Percentiles rank a stretch among this genome's conserved stretches.
These are phyloP conservation scores for Lizonia empirigonia DNA, from an alignment of 2,329 filamentous ascomycete genomes.

Conservation along the genomic window DNA sequence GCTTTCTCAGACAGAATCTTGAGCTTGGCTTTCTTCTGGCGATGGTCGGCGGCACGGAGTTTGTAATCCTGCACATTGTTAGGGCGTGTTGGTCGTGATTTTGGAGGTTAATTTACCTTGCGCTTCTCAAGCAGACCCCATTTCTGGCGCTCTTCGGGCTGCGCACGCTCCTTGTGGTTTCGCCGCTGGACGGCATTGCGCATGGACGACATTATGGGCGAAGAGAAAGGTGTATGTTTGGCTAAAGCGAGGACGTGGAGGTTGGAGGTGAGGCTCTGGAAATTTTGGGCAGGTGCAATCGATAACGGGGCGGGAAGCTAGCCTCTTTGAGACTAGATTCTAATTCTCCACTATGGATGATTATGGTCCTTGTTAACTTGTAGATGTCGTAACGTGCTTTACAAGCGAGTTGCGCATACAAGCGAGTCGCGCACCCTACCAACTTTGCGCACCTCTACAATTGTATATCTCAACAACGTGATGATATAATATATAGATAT, in stretches of 20 bases:
- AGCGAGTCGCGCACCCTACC: no score
- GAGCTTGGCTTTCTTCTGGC: slow-evolving; percentile 64
- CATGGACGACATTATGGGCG: slow-evolving; percentile 39
- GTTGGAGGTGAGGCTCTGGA: background rate
- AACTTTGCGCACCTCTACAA: no score
- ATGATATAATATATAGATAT: no score
- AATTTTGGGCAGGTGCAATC: slow-evolving; percentile 8
- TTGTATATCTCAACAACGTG: no score
- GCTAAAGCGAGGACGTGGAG: background rate
- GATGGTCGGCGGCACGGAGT: slow-evolving; percentile 68
- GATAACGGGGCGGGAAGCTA: background rate
- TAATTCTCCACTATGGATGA: no score
- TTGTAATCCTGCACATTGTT: slow-evolving; percentile 62
- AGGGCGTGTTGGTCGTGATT: background rate
- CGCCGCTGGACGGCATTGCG: slow-evolving; percentile 66
- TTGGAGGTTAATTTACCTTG: slow-evolving; percentile 57
- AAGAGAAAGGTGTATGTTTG: background rate
- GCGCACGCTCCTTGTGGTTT: slow-evolving; percentile 87
- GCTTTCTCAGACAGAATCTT: slow-evolving; percentile 65
- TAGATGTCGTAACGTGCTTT: no score
- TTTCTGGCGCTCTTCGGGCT: slow-evolving; percentile 80
- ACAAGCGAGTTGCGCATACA: no score
- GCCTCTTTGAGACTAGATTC: background rate
- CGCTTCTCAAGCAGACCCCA: slow-evolving; percentile 95
- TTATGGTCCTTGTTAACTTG: no score